These are phyloP conservation scores for Coemansia guatemalensis DNA, from an alignment of 192 early-diverging fungal genomes.

Conservation along the genomic window DNA sequence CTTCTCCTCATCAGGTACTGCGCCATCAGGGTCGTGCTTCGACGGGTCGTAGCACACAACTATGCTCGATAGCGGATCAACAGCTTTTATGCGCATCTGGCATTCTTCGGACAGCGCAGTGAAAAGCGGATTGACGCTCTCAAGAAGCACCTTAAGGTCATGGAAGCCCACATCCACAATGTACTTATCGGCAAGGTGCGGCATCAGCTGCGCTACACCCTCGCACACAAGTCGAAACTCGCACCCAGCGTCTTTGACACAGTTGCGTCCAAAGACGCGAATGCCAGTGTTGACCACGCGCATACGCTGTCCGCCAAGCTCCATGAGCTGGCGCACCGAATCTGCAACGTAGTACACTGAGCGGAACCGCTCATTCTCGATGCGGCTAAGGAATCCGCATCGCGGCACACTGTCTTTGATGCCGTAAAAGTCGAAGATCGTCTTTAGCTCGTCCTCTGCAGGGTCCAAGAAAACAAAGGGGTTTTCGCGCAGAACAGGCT, in stretches of 20 bases:
- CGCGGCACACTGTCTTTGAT: slow-evolving; percentile 71
- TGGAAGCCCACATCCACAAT: slow-evolving; percentile 47
- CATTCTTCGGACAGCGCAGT: slow-evolving; percentile 47
- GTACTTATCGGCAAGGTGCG: slow-evolving; percentile 53
- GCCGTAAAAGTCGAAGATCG: slow-evolving; percentile 75
- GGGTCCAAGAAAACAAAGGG: slow-evolving; percentile 83
- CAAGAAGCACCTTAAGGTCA: slow-evolving; percentile 57
- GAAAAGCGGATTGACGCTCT: slow-evolving; percentile 56
- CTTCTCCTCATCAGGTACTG: slow-evolving; percentile 19
- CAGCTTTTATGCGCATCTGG: slow-evolving; percentile 35
- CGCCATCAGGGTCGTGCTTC: slow-evolving; percentile 10
- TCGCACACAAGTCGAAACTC: slow-evolving; percentile 69
- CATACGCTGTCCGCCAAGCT: slow-evolving; percentile 58
- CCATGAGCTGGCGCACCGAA: slow-evolving; percentile 76
- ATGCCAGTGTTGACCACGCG: slow-evolving; percentile 93
- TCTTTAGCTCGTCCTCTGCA: slow-evolving; percentile 59
- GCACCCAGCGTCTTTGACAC: slow-evolving; percentile 58
- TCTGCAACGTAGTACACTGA: slow-evolving; percentile 85
- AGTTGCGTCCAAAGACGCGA: slow-evolving; percentile 78
- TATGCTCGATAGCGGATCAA: slow-evolving; percentile 59
- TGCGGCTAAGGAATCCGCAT: slow-evolving; percentile 86
- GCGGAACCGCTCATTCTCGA: slow-evolving; percentile 64
- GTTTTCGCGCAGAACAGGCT: slow-evolving; percentile 65
- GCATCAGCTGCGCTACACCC: slow-evolving; percentile 62
- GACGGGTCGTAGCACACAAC: slow-evolving; percentile 56